Evolutionary conservation across 2,329 filamentous ascomycete genomes (phyloP).

Genomic region (Calonectria hongkongensis): DNA sequence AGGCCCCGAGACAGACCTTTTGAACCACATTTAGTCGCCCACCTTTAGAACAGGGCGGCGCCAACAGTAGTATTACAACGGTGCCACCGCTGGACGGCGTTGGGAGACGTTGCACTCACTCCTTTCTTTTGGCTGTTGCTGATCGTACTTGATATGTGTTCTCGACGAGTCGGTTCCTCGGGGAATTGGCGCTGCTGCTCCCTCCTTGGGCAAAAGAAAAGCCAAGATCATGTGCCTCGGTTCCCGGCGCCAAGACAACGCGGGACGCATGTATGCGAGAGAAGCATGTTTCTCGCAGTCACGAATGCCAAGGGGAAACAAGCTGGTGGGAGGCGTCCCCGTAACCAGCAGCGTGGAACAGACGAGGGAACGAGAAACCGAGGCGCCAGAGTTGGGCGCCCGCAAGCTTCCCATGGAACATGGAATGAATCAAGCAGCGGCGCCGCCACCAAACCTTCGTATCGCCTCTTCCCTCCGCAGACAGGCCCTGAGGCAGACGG

Average conservation of each 20-base stretch:
- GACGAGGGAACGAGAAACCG: conserved; percentile 13
- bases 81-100: conserved; percentile 42
- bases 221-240: conserved; percentile 42
- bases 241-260: background rate
- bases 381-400: conserved; percentile 23
- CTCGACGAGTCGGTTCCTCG: conserved; percentile 36
- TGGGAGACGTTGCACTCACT: conserved; percentile 46
- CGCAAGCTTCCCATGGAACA: conserved; percentile 28
- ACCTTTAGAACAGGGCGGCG: conserved; percentile 41
- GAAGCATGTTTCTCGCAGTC: background rate
- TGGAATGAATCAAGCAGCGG: conserved; percentile 35
- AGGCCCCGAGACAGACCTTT: conserved; percentile 42
- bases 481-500: conserved; percentile 2
- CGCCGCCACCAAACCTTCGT: conserved; percentile 43
- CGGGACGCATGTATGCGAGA: background rate
- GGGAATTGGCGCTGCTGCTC: conserved; percentile 40
- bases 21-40: conserved; percentile 42
- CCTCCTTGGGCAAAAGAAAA: conserved; percentile 9
- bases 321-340: conserved; percentile 1
- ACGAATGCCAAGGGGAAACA: background rate
- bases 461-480: conserved; percentile 30
- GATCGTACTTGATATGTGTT: conserved; percentile 39
- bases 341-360: conserved; percentile 10
- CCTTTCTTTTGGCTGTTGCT: conserved; percentile 47
- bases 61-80: conserved; percentile 41